Evolutionary conservation across 768 basidiomycete genomes (phyloP).

Genomic region (Trametes coccinea): DNA sequence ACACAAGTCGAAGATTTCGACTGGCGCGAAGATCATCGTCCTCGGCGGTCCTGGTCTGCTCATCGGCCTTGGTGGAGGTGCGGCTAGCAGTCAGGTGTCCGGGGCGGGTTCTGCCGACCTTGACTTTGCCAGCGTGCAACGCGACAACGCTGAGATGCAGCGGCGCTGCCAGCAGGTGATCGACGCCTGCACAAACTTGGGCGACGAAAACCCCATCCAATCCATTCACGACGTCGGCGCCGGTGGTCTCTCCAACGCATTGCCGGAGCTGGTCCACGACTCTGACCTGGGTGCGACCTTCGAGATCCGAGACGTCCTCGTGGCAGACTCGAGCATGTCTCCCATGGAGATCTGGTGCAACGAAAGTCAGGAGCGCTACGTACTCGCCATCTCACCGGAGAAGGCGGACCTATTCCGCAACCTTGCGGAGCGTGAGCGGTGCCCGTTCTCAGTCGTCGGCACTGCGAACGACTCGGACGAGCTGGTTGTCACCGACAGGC

Average conservation of each 20-base stretch:
- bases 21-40: slow-evolving; percentile 87
- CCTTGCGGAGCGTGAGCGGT: slow-evolving; percentile 86
- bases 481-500: slow-evolving; percentile 85
- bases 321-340: slow-evolving; percentile 92
- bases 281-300: slow-evolving; percentile 88
- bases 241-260: slow-evolving; percentile 93
- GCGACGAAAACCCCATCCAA: slow-evolving; percentile 74
- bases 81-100: slow-evolving; percentile 90
- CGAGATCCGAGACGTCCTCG: slow-evolving; percentile 90
- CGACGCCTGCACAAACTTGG: slow-evolving; percentile 76
- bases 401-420: slow-evolving; percentile 63
- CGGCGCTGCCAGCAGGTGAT: slow-evolving; percentile 97
- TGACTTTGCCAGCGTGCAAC: slow-evolving; percentile 96
- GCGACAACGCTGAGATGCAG: slow-evolving; percentile 99
- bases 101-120: slow-evolving; percentile 90
- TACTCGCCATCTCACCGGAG: slow-evolving; percentile 79
- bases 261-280: slow-evolving; percentile 97
- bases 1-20: slow-evolving; percentile 70
- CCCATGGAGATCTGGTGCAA: slow-evolving; percentile 99
- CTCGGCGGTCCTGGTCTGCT: slow-evolving; percentile 95
- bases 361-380: slow-evolving; percentile 97
- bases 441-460: slow-evolving; percentile 92
- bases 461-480: slow-evolving; percentile 79
- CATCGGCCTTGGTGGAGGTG: slow-evolving; percentile 96
- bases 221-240: slow-evolving; percentile 99